A percentile compares a stretch with the other conserved stretches of the same genome.
phyloP scores from a whole-genome alignment of 441 rosid genomes.

The Gossypium laxum region DNA sequence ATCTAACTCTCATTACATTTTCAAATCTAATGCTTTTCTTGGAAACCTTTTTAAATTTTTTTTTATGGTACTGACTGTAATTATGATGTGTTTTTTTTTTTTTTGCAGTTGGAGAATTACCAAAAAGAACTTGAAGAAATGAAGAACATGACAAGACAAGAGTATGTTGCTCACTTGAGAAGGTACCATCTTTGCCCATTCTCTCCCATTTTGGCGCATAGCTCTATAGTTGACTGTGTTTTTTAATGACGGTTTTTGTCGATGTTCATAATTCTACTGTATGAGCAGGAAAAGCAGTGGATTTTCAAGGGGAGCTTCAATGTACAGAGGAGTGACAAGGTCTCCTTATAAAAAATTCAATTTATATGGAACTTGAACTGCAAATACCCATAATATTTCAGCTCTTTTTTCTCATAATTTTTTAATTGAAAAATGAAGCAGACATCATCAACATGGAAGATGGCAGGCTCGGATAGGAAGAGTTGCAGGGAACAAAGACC shows the following conservation, averaged over 20 bases:
- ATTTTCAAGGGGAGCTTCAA: constrained; percentile 78
- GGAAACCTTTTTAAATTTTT: background rate
- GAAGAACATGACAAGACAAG: constrained; percentile 77
- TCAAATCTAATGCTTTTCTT: background rate
- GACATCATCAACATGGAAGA: constrained; percentile 98
- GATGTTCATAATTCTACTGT: background rate
- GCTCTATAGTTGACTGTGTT: constrained; percentile 1
- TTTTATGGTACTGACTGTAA: constrained; percentile 11
- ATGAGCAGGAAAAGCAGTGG: constrained; percentile 82
- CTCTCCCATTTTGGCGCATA: background rate
- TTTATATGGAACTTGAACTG: background rate
- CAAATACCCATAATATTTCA: background rate
- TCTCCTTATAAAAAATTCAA: constrained; percentile 12
- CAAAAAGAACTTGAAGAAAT: constrained; percentile 19
- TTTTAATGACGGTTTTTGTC: background rate
- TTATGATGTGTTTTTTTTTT: background rate
- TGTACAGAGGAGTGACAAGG: constrained; percentile 15
- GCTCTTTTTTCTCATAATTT: background rate
- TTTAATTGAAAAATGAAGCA: constrained; percentile 16
- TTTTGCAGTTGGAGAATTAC: constrained; percentile 9
- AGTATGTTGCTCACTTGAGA: constrained; percentile 87
- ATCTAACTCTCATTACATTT: constrained; percentile 2
- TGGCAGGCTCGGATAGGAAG: constrained; percentile 98
- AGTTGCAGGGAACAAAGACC: constrained; percentile 95
- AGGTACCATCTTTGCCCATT: constrained; percentile 29